Conservation (phyloP, 2,329 filamentous ascomycete genomes). For the Sarocladiaceae sp. region DNA sequence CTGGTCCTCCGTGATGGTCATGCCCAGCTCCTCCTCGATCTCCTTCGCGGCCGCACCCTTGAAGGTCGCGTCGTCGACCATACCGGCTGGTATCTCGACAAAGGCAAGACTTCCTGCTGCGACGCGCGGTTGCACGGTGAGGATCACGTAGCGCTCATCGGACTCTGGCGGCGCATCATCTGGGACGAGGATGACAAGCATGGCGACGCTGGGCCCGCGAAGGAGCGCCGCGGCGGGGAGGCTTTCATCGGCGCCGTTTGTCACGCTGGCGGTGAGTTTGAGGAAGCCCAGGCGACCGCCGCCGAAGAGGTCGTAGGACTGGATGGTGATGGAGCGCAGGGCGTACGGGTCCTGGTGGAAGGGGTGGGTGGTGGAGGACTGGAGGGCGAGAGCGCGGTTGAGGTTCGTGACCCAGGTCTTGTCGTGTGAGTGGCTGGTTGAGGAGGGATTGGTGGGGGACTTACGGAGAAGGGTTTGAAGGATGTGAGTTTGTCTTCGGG, state of each 20-base stretch:
- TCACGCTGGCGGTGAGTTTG: conserved; percentile 46
- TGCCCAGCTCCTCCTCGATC: conserved; percentile 56
- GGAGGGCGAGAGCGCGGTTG: conserved; percentile 40
- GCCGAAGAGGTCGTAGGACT: conserved; percentile 51
- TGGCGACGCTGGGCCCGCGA: conserved; percentile 56
- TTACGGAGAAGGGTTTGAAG: conserved; percentile 49
- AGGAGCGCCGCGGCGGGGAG: conserved; percentile 54
- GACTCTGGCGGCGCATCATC: conserved; percentile 35
- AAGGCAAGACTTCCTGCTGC: conserved; percentile 51
- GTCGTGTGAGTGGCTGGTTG: no score
- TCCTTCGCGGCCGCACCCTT: conserved; percentile 55
- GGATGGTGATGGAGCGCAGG: conserved; percentile 46
- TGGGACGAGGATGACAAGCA: conserved; percentile 53
- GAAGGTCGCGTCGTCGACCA: conserved; percentile 53
- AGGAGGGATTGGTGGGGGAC: no score
- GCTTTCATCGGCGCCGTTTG: conserved; percentile 41
- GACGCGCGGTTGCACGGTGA: conserved; percentile 57
- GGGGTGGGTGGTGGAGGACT: conserved; percentile 39
- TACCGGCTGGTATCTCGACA: conserved; percentile 54
- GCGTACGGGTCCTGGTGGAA: conserved; percentile 51
- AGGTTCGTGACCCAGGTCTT: conserved; percentile 50
- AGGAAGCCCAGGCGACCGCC: conserved; percentile 48
- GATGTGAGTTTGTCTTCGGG: conserved; percentile 37
- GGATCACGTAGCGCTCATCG: conserved; percentile 47
- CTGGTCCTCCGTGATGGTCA: conserved; percentile 44